A percentile compares a stretch with the other conserved stretches of the same genome.
These are phyloP conservation scores for Angomonas deanei DNA, from an alignment of 208 protist species.

Conservation along the genomic window DNA sequence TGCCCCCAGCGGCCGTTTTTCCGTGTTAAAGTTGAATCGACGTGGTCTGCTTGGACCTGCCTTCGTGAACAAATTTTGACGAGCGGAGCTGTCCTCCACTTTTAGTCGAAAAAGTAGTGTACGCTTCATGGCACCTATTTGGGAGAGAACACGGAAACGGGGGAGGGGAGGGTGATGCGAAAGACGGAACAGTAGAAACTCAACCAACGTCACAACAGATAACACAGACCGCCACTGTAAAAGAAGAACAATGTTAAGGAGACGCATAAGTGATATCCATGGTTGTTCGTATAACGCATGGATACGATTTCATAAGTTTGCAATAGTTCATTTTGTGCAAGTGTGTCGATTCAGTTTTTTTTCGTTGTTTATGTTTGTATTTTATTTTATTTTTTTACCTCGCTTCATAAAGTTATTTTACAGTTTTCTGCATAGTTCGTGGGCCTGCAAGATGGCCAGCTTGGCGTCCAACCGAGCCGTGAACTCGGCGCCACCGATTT, in stretches of 20 bases:
- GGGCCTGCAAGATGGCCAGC: conserved; percentile 71
- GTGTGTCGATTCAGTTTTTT: too few relatives aligned
- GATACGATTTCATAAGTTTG: too few relatives aligned
- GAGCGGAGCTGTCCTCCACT: not conserved
- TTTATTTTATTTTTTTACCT: not conserved
- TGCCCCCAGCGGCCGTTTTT: not conserved
- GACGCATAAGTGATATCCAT: too few relatives aligned
- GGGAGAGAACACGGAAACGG: not conserved
- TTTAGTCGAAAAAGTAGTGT: not conserved
- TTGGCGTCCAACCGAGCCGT: conserved; percentile 71
- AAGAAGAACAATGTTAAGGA: too few relatives aligned
- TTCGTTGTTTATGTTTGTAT: too few relatives aligned
- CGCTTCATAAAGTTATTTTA: conserved; percentile 7
- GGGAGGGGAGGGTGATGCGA: not conserved
- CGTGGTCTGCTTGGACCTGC: not conserved
- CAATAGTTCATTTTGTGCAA: too few relatives aligned
- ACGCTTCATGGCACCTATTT: not conserved
- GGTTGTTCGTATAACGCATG: too few relatives aligned
- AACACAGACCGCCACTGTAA: too few relatives aligned
- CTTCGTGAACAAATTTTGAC: not conserved
- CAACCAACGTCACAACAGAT: not conserved
- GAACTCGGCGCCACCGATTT: conserved; percentile 61
- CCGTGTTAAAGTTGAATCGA: not conserved
- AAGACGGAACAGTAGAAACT: not conserved
- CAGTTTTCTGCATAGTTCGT: conserved; percentile 34